Evolutionary conservation across 371 early-diverging fungal species (phyloP), one percentile per base, ranked within the genome.

Genomic region (Globomyces sp.): DNA sequence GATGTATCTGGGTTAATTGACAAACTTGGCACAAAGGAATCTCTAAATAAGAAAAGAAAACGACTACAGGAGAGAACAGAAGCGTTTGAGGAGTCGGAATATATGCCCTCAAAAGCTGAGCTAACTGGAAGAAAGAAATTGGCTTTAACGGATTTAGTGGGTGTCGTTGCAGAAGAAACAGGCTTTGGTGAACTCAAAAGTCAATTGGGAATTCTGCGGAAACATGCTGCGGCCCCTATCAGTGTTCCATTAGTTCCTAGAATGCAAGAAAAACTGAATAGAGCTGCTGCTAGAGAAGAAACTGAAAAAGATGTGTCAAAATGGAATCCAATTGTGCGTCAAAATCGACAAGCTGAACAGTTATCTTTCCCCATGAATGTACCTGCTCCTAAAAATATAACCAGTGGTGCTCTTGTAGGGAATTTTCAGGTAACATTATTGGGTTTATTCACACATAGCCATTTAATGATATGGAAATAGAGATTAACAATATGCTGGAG

Each of bases 261-360:
- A 50, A 73, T 90, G 13, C 90, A 93, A 76, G 93, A 94, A 60
- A 87, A 88, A 45, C 70, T 92, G 63, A 89, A 91, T 59, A 89
- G 98, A 55, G 76, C 86, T 65, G 96, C 86, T 2, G 98, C 97
- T 6, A 91, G 90, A 62, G 79, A 80, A 10, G 81, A 86, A 67
- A 77, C 92, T 43, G 92, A 87, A 43, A 89, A 92, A 71, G 88
- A 89, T 34, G 77, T 98, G 9, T 72, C 84, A 11, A 89, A 92
- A 71, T 98, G 98, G 97, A 80, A 87, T 63, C 80, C 87, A 9
- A 78, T 90, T 2, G 89, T 97, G 13, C 83, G 89, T 57, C 78
- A 87, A 74, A 93, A 93, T 76, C 86, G 95, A 47, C 82, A 86
- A 68, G 92, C 93, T 2, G 95, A 93, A 39, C 90, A 90, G 75